These are phyloP conservation scores for Trichoderma sp. DNA, from an alignment of 2,329 filamentous ascomycete species.

Conservation along the genomic window DNA sequence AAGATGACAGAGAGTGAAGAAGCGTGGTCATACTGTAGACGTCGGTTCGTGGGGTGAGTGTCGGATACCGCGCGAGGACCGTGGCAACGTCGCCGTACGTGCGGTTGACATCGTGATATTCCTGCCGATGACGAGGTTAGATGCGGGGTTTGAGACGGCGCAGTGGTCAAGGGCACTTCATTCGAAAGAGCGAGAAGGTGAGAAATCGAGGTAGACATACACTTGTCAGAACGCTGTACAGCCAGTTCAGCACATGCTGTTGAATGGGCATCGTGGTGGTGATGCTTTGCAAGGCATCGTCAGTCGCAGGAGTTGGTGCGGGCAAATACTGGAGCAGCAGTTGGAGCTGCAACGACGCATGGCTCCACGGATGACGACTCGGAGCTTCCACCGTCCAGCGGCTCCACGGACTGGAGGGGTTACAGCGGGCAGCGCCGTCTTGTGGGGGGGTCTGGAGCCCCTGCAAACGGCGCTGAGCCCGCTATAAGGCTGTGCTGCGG, in stretches of 20 bases:
- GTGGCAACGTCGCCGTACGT: conserved; percentile 91
- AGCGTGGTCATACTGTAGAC: conserved; percentile 74
- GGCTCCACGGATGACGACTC: conserved; percentile 10
- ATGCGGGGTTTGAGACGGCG: background rate
- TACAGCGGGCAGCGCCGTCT: background rate
- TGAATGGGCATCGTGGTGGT: conserved; percentile 65
- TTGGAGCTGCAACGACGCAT: background rate
- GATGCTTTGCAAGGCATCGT: conserved; percentile 11
- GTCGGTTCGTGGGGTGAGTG: conserved; percentile 83
- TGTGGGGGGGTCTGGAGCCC: conserved; percentile 2
- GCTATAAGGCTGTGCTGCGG: background rate
- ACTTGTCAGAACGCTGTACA: conserved; percentile 85
- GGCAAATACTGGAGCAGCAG: background rate
- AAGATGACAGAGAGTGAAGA: background rate
- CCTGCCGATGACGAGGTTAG: conserved; percentile 52
- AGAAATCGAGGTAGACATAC: conserved; percentile 48
- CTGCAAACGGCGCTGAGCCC: background rate
- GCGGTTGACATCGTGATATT: conserved; percentile 90
- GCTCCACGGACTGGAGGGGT: background rate
- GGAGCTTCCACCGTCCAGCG: background rate
- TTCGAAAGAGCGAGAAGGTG: background rate
- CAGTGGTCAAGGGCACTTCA: background rate
- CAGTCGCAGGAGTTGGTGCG: conserved; percentile 10
- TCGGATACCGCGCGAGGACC: conserved; percentile 75
- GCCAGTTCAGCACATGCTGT: conserved; percentile 90